Evolutionary conservation across 2,329 filamentous ascomycete species (phyloP).

Genomic region (Pseudopithomyces chartarum): DNA sequence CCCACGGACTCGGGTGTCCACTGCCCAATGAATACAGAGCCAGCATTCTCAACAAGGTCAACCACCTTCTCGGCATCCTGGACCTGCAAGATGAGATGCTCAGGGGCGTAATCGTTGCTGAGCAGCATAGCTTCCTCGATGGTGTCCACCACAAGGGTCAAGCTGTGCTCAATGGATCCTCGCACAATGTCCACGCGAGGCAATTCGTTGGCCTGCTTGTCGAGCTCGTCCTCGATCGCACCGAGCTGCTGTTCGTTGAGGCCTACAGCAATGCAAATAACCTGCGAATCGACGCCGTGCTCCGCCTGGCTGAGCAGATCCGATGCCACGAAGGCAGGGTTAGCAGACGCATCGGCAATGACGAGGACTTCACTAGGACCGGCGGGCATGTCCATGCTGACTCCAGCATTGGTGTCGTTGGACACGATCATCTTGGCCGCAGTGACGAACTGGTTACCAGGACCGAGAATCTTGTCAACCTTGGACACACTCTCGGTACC

Average conservation of each 20-base stretch:
- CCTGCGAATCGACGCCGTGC: constrained; percentile 95
- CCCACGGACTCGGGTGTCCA: constrained; percentile 99
- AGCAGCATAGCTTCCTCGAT: constrained; percentile 77
- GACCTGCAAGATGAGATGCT: constrained; percentile 93
- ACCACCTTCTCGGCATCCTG: constrained; percentile 75
- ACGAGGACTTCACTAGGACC: constrained; percentile 97
- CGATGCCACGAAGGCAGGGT: constrained; percentile 93
- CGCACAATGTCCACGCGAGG: constrained; percentile 92
- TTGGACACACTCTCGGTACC: constrained; percentile 93
- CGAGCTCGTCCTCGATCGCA: constrained; percentile 90
- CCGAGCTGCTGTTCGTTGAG: constrained; percentile 72
- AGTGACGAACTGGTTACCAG: constrained; percentile 97
- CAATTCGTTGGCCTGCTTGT: constrained; percentile 82
- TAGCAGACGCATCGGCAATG: constrained; percentile 83
- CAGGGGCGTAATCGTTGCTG: constrained; percentile 93
- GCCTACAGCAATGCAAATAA: constrained; percentile 85
- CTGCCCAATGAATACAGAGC: constrained; percentile 91
- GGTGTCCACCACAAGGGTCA: constrained; percentile 78
- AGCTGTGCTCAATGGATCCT: constrained; percentile 86
- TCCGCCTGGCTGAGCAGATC: constrained; percentile 95
- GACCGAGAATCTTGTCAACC: constrained; percentile 98
- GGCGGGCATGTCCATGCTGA: constrained; percentile 98
- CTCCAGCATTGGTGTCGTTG: constrained; percentile 94
- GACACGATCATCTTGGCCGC: constrained; percentile 98
- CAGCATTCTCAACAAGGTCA: constrained; percentile 85